These are phyloP conservation scores for Nicotiana attenuata DNA, from an alignment of 257 asterid species.

Conservation along the genomic window DNA sequence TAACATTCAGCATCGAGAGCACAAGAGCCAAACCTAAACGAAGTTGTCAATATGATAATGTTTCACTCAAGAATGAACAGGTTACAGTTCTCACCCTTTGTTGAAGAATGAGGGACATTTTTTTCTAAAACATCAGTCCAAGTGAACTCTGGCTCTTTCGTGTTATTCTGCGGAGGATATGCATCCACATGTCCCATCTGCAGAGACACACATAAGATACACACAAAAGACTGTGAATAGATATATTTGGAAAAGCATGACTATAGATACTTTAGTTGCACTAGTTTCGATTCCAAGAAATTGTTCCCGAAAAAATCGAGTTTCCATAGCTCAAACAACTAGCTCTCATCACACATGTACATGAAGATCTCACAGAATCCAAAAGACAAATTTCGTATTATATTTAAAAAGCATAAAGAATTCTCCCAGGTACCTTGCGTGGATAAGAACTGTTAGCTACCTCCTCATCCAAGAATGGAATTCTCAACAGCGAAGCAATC, in stretches of 20 bases:
- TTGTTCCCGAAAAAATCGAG: not conserved
- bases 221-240: not conserved
- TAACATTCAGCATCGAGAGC: not conserved
- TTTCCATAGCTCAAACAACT: not conserved
- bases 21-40: not conserved
- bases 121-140: conserved; percentile 81
- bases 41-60: not conserved
- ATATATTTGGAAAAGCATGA: not conserved
- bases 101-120: conserved; percentile 25
- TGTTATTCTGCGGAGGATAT: conserved; percentile 57
- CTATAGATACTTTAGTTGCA: not conserved
- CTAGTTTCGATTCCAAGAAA: not conserved
- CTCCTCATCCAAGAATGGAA: conserved; percentile 85
- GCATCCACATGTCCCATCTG: conserved; percentile 90
- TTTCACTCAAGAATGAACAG: not conserved
- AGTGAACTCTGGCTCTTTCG: conserved; percentile 60
- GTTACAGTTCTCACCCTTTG: conserved; percentile 29
- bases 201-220: conserved; percentile 3
- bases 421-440: conserved; percentile 52
- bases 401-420: not conserved
- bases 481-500: conserved; percentile 90
- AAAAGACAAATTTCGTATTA: not conserved
- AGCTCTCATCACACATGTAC: not conserved
- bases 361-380: not conserved
- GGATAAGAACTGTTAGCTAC: conserved; percentile 50